Evolutionary conservation across 805 yeast species (phyloP).

Genomic region (Saturnispora ahearnii): DNA sequence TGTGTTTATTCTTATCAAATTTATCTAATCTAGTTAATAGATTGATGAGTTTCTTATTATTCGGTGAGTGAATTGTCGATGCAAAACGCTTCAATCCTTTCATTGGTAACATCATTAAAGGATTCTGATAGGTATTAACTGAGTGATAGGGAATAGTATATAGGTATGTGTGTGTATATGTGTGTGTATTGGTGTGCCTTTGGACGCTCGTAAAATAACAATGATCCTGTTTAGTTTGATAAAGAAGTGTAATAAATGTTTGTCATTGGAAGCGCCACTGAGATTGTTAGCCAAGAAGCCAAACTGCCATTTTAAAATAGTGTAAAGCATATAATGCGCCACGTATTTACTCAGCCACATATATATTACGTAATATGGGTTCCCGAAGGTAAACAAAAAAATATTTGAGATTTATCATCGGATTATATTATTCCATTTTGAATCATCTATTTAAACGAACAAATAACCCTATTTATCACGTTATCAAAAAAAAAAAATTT

Average conservation of each 20-base stretch:
- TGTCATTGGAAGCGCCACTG: background rate
- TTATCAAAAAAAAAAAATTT: background rate
- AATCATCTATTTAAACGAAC: background rate
- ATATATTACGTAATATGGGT: background rate
- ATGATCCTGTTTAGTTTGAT: too few species aligned
- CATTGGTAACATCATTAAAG: background rate
- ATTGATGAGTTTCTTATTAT: constrained; percentile 24
- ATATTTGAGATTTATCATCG: background rate
- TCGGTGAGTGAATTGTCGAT: constrained; percentile 20
- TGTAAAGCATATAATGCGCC: background rate
- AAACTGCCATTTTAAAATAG: background rate
- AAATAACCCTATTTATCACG: background rate
- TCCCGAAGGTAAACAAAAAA: background rate
- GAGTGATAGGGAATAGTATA: background rate
- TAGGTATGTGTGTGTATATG: background rate
- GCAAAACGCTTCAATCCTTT: constrained; percentile 15
- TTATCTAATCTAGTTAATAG: constrained; percentile 23
- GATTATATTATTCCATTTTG: background rate
- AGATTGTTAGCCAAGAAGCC: background rate
- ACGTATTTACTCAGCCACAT: background rate
- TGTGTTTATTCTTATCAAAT: constrained; percentile 20
- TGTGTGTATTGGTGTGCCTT: background rate
- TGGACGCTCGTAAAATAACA: too few species aligned
- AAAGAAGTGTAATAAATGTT: background rate
- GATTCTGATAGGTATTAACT: background rate